Base-by-base conservation (phyloP, 1,284 basidiomycete genomes). In the Cutaneotrichosporon sp. region DNA sequence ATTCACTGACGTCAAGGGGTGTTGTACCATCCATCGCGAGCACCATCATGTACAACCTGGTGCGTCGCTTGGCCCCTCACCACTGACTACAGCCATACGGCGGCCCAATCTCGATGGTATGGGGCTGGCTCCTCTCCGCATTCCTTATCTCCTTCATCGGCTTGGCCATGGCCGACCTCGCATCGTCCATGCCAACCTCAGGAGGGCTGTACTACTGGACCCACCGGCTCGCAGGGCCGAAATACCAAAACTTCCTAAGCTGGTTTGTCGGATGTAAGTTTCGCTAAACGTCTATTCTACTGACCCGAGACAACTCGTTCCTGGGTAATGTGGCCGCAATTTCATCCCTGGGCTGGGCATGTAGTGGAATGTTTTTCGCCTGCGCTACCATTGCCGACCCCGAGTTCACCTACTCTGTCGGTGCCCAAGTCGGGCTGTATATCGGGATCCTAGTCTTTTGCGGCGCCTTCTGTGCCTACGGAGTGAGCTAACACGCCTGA, bases 21-120 rank as follows among this genome's bases (percentile, higher is more conserved):
- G 67, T 80, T 3, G 59, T 78, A 7, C 75, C 75, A 2, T 78
- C 76, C n/a, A 78, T 79, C 11, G 68, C 75, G 56, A 61, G 59
- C 33, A 60, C 57, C 32, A 55, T 47, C 44, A 57, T 84, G 55
- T 88, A 87, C 72, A 80, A 86, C 1, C 74, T 89, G 24, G 41
- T 50, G 17, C 25, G 48, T 44, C 31, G 33, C 27, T 16, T 31
- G 11, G 25, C 14, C 27, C 17, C 22, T 0, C 14, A 9, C 20
- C 84, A 87, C 71, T 47, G 11, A 88, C n/a, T 19, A 6, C 19
- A 50, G 49, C 55, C 55, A 0, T 57, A 57, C 38, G 55, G 89
- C 3, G 88, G 87, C 2, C 82, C 85, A 1, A 79, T 82, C 2
- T 81, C 84, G 5, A 88, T 91, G 87, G 83, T 90, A 5, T 90